Base-by-base conservation (phyloP, 2,329 filamentous ascomycete species). In the Atkinsonella texensis region DNA sequence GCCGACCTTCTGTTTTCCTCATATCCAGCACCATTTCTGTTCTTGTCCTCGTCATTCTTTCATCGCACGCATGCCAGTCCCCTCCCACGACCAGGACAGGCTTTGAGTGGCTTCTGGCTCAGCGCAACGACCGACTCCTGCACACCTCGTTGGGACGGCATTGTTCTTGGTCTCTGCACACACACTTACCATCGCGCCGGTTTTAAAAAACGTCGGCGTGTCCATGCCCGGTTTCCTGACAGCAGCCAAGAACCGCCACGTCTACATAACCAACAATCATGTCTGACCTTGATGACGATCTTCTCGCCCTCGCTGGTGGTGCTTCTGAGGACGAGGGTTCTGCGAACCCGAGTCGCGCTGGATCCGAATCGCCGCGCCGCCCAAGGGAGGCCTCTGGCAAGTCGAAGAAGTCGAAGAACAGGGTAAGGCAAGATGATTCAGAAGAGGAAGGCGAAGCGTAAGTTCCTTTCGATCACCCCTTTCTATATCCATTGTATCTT, bases 201-300 rank as follows among this genome's bases (percentile, higher is more conserved):
- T 40, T n/a, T 48, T 8, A 23, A 39, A 28, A 20, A 38, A 17
- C 13, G 18, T n/a, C 32, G 9, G 17, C 41, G 18, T 18, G 13
- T 17, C 13, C 41, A 17, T 9, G 13, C 28, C 18, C 11, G 38
- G n/a, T 11, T 12, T 13, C n/a, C 17, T 28, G 13, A 8, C 47
- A 44, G 41, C 31, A n/a, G n/a, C 32, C 48, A 11, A 41, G n/a
- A 43, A 6, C 12, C 15, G 28, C 44, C 45, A 23, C 28, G 8
- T 11, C 31, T 15, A 9, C 7, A 42, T 45, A 13, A 40, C 43
- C 33, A 46, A 39, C 52, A 55, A 76, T 57, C 62, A 95, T 95
- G 89, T 85, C 87, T 52, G 87, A 91, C 64, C 79, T 96, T 59
- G 91, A 97, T 65, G 89, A 91, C 61, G 91, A 96, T 73, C 83